These are phyloP conservation scores for Ophiostoma piceae DNA, from an alignment of 2,329 filamentous ascomycete genomes.

Conservation along the genomic window DNA sequence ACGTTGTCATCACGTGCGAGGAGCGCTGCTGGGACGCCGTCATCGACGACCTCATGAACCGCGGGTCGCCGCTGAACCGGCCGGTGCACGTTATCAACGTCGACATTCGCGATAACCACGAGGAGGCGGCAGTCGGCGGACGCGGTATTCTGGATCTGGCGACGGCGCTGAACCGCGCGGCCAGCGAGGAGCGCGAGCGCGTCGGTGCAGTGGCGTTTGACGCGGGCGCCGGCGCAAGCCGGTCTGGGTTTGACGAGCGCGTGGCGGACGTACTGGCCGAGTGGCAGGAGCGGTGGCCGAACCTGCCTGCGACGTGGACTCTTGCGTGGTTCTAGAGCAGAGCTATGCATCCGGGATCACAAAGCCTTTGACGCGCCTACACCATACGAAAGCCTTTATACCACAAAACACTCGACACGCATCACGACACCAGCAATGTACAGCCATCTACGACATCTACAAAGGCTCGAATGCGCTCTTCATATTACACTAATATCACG, in stretches of 20 bases:
- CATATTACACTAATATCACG: no score
- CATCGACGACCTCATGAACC: slow-evolving; percentile 81
- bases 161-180: slow-evolving; percentile 73
- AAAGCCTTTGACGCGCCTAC: background rate
- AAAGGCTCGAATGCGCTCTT: no score
- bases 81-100: slow-evolving; percentile 98
- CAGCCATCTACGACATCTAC: background rate
- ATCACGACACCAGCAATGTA: background rate
- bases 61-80: slow-evolving; percentile 80
- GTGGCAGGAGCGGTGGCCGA: slow-evolving; percentile 95
- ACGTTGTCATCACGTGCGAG: slow-evolving; percentile 94
- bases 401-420: background rate
- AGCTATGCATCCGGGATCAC: background rate
- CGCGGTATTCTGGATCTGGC: slow-evolving; percentile 89
- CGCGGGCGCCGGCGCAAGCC: slow-evolving; percentile 58
- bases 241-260: slow-evolving; percentile 80
- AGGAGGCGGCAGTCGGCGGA: slow-evolving; percentile 87
- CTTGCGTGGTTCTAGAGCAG: slow-evolving; percentile 75
- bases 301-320: slow-evolving; percentile 87
- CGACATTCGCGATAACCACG: slow-evolving; percentile 97
- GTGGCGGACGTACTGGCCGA: slow-evolving; percentile 86
- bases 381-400: background rate
- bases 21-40: slow-evolving; percentile 98
- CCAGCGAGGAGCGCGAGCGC: slow-evolving; percentile 66
- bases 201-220: slow-evolving; percentile 64